Conservation (phyloP, 352 stramenopile genomes). For the Pythium aristosporum region DNA sequence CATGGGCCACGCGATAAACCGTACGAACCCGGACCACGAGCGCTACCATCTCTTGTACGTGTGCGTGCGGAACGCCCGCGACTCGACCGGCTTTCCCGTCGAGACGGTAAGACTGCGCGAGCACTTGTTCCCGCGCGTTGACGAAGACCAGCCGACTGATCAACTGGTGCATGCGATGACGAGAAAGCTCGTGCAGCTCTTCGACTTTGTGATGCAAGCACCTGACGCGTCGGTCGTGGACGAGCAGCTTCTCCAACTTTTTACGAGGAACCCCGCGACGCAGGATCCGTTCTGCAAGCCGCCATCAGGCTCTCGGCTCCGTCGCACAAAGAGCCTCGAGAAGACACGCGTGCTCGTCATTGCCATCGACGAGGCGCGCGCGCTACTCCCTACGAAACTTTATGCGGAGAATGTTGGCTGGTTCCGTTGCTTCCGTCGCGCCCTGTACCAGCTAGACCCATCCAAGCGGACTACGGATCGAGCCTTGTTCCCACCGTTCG, state of each 20-base stretch:
- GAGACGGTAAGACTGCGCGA: background rate
- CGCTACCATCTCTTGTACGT: background rate
- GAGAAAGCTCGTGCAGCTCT: background rate
- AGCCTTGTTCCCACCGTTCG: conserved; percentile 53
- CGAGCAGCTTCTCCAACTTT: background rate
- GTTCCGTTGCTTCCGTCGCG: conserved; percentile 1
- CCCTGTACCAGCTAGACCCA: background rate
- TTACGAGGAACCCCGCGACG: background rate
- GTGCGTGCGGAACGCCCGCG: background rate
- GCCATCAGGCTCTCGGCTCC: background rate
- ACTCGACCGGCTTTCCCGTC: background rate
- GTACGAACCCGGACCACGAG: background rate
- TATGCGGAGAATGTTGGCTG: background rate
- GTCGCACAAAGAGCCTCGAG: background rate
- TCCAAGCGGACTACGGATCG: conserved; percentile 60
- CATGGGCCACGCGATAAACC: background rate
- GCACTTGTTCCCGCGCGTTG: background rate
- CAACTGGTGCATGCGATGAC: background rate
- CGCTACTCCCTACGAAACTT: background rate
- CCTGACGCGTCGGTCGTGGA: background rate
- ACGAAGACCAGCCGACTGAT: background rate
- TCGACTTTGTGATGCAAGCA: conserved; percentile 3
- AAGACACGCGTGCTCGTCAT: background rate
- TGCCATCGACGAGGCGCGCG: conserved; percentile 3
- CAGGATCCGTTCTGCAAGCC: background rate